Evolutionary conservation across 805 yeast species (phyloP).

Genomic region (Metschnikowia kofuensis): DNA sequence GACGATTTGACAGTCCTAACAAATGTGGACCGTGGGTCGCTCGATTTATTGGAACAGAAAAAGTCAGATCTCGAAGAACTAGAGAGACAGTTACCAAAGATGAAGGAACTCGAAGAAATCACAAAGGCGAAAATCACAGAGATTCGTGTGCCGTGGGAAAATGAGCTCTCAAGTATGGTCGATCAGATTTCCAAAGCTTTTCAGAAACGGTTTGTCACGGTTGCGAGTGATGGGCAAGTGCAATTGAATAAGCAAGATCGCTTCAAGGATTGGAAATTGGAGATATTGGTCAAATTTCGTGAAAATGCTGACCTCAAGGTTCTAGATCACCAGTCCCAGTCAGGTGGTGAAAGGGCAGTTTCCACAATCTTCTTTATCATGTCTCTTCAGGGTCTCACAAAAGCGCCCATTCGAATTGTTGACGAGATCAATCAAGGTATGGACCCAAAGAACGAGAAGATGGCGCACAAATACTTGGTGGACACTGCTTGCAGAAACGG

Average conservation of each 20-base stretch:
- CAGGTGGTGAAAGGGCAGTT: conserved; percentile 98
- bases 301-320: conserved; percentile 66
- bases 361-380: conserved; percentile 88
- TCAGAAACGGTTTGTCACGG: conserved; percentile 59
- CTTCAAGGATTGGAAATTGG: conserved; percentile 76
- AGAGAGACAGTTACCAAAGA: conserved; percentile 37
- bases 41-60: conserved; percentile 39
- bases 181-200: conserved; percentile 60
- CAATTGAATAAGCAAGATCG: conserved; percentile 50
- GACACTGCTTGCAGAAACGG: conserved; percentile 64
- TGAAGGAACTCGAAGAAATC: conserved; percentile 22
- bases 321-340: conserved; percentile 83
- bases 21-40: conserved; percentile 35
- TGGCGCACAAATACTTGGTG: conserved; percentile 82
- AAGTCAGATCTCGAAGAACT: conserved; percentile 33
- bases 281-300: conserved; percentile 82
- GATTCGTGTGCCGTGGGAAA: conserved; percentile 56
- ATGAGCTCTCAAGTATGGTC: conserved; percentile 53
- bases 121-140: conserved; percentile 36
- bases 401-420: conserved; percentile 90
- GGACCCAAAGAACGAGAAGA: conserved; percentile 90
- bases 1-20: conserved; percentile 43
- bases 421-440: conserved; percentile 99
- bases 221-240: conserved; percentile 88
- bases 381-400: conserved; percentile 83